Evolutionary conservation across 805 yeast species (phyloP).

Genomic region (Saitoella complicata): DNA sequence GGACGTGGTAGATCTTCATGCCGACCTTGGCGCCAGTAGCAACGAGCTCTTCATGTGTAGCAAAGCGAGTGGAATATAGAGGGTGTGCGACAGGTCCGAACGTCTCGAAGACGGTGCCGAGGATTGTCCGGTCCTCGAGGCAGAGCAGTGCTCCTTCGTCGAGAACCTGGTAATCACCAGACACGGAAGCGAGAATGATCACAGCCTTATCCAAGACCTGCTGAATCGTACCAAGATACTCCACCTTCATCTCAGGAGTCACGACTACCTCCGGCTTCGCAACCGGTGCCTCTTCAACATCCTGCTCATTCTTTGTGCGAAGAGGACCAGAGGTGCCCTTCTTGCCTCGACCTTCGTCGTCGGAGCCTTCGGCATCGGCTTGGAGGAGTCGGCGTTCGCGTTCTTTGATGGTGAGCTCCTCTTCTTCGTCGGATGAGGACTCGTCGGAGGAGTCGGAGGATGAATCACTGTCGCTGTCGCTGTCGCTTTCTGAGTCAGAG

Average conservation of each 20-base stretch:
- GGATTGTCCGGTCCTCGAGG: conserved; percentile 46
- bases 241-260: conserved; percentile 45
- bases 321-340: too few relatives aligned
- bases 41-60: conserved; percentile 31
- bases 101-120: conserved; percentile 60
- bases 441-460: conserved; percentile 12
- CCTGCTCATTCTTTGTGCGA: too few relatives aligned
- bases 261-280: conserved; percentile 54
- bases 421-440: conserved; percentile 7
- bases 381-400: too few relatives aligned
- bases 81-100: conserved; percentile 82
- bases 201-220: conserved; percentile 58
- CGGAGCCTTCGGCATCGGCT: too few relatives aligned
- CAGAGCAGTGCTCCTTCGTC: conserved; percentile 64
- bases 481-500: too few relatives aligned
- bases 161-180: conserved; percentile 74
- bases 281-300: conserved; percentile 40
- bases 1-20: conserved; percentile 53
- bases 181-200: conserved; percentile 50
- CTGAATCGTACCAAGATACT: conserved; percentile 51
- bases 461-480: neutral
- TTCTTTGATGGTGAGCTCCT: too few relatives aligned
- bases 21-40: conserved; percentile 30
- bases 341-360: too few relatives aligned
- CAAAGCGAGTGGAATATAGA: conserved; percentile 57